These are phyloP conservation scores for Lactifluus rugatus DNA, from an alignment of 768 basidiomycete genomes.

Conservation along the genomic window DNA sequence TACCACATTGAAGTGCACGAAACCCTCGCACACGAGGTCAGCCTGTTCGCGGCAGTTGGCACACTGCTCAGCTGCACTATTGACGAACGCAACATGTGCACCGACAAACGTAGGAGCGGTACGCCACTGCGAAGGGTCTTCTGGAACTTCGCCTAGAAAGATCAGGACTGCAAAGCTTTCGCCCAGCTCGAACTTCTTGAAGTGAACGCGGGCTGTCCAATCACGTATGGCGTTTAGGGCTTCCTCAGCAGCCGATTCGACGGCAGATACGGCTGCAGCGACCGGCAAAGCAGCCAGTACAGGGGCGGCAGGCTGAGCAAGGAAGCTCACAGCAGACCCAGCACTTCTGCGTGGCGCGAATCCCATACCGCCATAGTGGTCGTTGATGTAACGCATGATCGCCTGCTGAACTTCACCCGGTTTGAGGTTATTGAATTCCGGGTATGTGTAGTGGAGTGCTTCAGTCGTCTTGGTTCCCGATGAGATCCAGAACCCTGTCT, in stretches of 20 bases:
- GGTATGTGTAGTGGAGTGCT: slow-evolving; percentile 39
- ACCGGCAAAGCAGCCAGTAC: background rate
- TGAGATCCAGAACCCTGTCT: slow-evolving; percentile 34
- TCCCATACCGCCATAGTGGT: slow-evolving; percentile 27
- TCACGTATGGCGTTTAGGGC: slow-evolving; percentile 22
- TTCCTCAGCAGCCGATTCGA: background rate
- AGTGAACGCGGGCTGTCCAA: slow-evolving; percentile 35
- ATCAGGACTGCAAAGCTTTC: slow-evolving; percentile 35
- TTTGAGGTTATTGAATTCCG: slow-evolving; percentile 38
- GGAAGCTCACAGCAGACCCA: slow-evolving; percentile 12
- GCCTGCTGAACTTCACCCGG: slow-evolving; percentile 25
- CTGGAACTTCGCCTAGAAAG: slow-evolving; percentile 37
- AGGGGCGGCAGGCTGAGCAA: background rate
- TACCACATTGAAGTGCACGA: slow-evolving; percentile 34
- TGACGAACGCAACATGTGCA: slow-evolving; percentile 37
- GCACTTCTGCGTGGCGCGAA: background rate
- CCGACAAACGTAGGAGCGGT: slow-evolving; percentile 32
- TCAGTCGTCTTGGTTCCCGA: slow-evolving; percentile 24
- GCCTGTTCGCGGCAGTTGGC: slow-evolving; percentile 31
- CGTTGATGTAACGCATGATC: slow-evolving; percentile 30
- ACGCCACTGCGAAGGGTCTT: slow-evolving; percentile 32
- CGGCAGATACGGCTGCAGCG: background rate
- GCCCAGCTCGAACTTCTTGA: slow-evolving; percentile 36
- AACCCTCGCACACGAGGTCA: slow-evolving; percentile 31
- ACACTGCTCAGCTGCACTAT: slow-evolving; percentile 28